Evolutionary conservation across 225 moss, liverwort and hornwort genomes (phyloP).

Genomic region (Rhytidiadelphus loreus): DNA sequence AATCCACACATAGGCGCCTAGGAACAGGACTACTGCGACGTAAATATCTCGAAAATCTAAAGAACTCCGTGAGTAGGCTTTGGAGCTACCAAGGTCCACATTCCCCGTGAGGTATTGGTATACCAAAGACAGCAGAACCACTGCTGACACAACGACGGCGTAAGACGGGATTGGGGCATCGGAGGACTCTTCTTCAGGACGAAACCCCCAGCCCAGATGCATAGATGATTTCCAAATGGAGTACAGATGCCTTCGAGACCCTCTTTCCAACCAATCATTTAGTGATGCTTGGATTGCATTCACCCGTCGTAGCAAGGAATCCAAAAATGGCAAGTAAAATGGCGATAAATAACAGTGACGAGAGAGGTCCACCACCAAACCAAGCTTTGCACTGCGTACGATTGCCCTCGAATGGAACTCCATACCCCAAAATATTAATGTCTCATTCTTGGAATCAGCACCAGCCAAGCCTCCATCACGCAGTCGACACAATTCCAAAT

Average conservation of each 20-base stretch:
- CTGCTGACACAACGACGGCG: neutral
- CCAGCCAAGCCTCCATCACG: no score
- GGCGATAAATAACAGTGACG: no score
- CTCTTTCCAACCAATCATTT: neutral
- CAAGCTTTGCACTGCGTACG: no score
- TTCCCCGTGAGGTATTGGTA: no score
- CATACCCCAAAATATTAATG: no score
- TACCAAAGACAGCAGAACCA: neutral
- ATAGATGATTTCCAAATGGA: neutral
- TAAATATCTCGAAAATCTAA: neutral
- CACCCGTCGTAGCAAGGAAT: rapidly evolving
- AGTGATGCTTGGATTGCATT: neutral
- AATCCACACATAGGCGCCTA: neutral
- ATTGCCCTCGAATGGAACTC: no score
- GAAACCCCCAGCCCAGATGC: rapidly evolving
- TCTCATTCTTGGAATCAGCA: no score
- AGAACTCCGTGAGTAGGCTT: no score
- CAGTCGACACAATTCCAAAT: no score
- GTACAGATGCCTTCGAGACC: neutral
- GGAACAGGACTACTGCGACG: neutral
- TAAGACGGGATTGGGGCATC: neutral
- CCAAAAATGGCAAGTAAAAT: no score
- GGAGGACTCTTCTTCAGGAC: rapidly evolving
- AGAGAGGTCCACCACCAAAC: no score
- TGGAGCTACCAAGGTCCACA: no score